Evolutionary conservation across 2,329 filamentous ascomycete genomes (phyloP).

Genomic region (Aureobasidium subglaciale): DNA sequence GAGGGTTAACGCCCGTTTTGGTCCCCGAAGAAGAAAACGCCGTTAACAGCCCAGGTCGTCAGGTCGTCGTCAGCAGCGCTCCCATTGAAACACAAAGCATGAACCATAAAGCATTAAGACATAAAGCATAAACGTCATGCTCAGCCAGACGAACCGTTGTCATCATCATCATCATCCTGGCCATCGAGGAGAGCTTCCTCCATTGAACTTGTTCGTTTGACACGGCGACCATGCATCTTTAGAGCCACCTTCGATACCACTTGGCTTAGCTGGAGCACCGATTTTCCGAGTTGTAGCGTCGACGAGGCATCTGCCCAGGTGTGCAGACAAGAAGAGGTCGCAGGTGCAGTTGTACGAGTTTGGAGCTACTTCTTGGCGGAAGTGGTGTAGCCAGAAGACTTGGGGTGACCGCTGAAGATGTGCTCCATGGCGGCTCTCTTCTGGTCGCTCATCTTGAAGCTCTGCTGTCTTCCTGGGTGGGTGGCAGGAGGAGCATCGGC

Average conservation of each 20-base stretch:
- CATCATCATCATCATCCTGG: not conserved
- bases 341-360: not conserved
- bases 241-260: not conserved
- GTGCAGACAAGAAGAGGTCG: constrained; percentile 3
- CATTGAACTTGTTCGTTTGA: not conserved
- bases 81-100: constrained; percentile 6
- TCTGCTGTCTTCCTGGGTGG: constrained; percentile 20
- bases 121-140: not conserved
- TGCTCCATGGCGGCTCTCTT: constrained; percentile 26
- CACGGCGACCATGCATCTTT: not conserved
- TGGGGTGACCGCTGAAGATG: constrained; percentile 19
- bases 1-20: constrained; percentile 5
- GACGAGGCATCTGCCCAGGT: constrained; percentile 5
- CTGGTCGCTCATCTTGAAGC: constrained; percentile 26
- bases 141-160: not conserved
- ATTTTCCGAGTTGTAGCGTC: not conserved
- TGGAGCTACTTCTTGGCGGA: not conserved
- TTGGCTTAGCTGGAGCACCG: not conserved
- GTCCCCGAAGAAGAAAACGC: not conserved
- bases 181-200: not conserved
- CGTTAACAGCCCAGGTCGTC: not conserved
- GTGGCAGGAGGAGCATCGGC: constrained; percentile 18
- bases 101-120: not conserved
- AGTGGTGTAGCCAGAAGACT: constrained; percentile 5
- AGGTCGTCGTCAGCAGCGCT: not conserved